These are phyloP conservation scores for Colletotrichum sp. DNA, from an alignment of 2,329 filamentous ascomycete species.

Conservation along the genomic window DNA sequence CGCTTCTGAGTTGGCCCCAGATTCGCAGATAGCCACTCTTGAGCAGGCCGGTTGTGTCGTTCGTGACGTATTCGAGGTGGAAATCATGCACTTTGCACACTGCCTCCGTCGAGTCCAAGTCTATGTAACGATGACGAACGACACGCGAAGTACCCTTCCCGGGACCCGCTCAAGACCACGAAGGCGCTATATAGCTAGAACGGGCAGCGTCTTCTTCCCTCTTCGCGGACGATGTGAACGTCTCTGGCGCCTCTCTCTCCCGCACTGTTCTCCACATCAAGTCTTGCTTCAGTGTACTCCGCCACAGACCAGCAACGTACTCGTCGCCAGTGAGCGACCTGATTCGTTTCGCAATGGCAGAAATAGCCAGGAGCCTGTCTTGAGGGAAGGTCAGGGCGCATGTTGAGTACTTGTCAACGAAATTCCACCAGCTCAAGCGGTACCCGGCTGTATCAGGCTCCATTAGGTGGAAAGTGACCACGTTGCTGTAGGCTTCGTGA, in stretches of 20 bases:
- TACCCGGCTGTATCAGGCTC: background rate
- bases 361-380: background rate
- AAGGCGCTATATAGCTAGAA: fast-evolving
- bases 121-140: background rate
- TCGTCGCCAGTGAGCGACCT: background rate
- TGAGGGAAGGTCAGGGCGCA: background rate
- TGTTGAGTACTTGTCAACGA: background rate
- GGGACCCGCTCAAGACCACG: background rate
- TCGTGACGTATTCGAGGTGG: fast-evolving
- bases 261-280: background rate
- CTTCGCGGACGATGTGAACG: background rate
- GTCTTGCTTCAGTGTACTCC: background rate
- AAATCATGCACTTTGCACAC: background rate
- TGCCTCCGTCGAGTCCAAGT: background rate
- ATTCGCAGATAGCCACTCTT: background rate
- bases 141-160: background rate
- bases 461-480: background rate
- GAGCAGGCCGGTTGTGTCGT: background rate
- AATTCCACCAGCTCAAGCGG: background rate
- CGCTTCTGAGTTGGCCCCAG: background rate
- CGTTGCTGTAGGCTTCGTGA: background rate
- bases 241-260: background rate
- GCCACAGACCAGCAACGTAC: background rate
- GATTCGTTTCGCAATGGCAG: background rate
- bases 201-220: fast-evolving